A percentile compares a stretch with the other conserved stretches of the same genome.
Evolutionary conservation across 2,329 filamentous ascomycete species (phyloP).

Genomic region (Zymoseptoria pseudotritici): DNA sequence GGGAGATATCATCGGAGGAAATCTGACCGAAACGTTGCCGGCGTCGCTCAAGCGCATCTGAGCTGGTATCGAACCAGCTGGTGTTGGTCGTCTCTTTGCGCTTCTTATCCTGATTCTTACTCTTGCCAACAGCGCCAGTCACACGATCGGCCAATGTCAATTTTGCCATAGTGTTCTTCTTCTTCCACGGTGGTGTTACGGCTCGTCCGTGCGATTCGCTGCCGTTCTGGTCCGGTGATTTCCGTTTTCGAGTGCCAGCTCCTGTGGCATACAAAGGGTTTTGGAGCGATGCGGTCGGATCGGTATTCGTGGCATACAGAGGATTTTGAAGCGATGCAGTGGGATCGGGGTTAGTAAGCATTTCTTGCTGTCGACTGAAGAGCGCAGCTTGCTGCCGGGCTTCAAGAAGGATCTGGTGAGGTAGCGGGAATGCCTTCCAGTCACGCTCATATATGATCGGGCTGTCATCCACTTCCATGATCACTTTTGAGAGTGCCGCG

Average conservation of each 20-base stretch:
- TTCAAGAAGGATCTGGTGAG: conserved; percentile 71
- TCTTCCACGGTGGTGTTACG: conserved; percentile 64
- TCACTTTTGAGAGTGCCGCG: conserved; percentile 74
- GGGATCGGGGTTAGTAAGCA: conserved; percentile 20
- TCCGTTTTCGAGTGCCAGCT: conserved; percentile 64
- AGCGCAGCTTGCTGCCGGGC: conserved; percentile 51
- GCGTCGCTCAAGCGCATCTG: conserved; percentile 78
- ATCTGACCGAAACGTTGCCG: conserved; percentile 66
- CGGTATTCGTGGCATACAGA: conserved; percentile 1
- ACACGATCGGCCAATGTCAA: conserved; percentile 66
- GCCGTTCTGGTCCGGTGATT: conserved; percentile 60
- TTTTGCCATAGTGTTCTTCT: conserved; percentile 51
- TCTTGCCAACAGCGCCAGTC: conserved; percentile 46
- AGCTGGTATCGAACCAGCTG: conserved; percentile 45
- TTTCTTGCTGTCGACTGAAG: conserved; percentile 19
- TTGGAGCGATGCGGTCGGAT: conserved; percentile 10
- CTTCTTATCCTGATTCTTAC: conserved; percentile 41
- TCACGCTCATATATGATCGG: conserved; percentile 65
- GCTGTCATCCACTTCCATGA: conserved; percentile 68
- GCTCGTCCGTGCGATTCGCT: conserved; percentile 43
- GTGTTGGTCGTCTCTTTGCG: conserved; percentile 30
- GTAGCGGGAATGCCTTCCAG: conserved; percentile 77
- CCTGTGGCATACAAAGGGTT: conserved; percentile 1
- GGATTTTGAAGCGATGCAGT: conserved; percentile 4
- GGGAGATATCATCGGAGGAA: conserved; percentile 39